A percentile compares a stretch with the other conserved stretches of the same genome.
phyloP scores from a whole-genome alignment of 176 grass and related monocot species.

The Puya raimondii region DNA sequence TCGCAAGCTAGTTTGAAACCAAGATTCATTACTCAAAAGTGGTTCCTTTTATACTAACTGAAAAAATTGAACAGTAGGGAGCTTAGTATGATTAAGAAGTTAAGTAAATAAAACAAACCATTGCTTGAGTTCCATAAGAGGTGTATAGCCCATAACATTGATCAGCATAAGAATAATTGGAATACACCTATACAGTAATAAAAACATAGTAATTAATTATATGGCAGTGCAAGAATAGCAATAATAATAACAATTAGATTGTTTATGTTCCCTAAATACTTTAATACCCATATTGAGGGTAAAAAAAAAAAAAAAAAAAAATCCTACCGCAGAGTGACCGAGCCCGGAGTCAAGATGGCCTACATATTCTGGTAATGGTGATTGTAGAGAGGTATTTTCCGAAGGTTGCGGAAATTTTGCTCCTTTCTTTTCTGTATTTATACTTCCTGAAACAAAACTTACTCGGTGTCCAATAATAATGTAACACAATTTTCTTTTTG shows the following conservation, averaged over 20 bases:
- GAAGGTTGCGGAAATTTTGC: slow-evolving; percentile 5
- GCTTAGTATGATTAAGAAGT: not conserved
- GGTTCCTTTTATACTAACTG: not conserved
- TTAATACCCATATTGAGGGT: not conserved
- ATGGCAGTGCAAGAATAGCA: not conserved
- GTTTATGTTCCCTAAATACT: not conserved
- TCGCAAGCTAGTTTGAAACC: too few species aligned
- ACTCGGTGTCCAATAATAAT: not conserved
- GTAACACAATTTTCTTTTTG: not conserved
- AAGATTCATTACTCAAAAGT: too few species aligned
- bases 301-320: not conserved
- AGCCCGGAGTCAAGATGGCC: slow-evolving; percentile 27
- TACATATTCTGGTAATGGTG: slow-evolving; percentile 15
- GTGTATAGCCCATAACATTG: slow-evolving; percentile 29
- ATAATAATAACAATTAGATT: not conserved
- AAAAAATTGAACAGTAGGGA: not conserved
- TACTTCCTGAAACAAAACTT: slow-evolving; percentile 18
- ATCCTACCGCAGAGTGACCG: slow-evolving; percentile 26
- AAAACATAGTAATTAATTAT: not conserved
- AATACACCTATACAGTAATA: slow-evolving; percentile 20
- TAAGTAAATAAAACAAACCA: slow-evolving; percentile 14
- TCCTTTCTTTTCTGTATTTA: slow-evolving; percentile 11
- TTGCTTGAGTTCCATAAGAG: slow-evolving; percentile 21
- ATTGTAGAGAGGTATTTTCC: not conserved
- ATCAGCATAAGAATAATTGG: slow-evolving; percentile 23